Evolutionary conservation across 495 filamentous ascomycete species (phyloP), one percentile per base, ranked within the genome.

Genomic region (Lineolata rhizophorae): DNA sequence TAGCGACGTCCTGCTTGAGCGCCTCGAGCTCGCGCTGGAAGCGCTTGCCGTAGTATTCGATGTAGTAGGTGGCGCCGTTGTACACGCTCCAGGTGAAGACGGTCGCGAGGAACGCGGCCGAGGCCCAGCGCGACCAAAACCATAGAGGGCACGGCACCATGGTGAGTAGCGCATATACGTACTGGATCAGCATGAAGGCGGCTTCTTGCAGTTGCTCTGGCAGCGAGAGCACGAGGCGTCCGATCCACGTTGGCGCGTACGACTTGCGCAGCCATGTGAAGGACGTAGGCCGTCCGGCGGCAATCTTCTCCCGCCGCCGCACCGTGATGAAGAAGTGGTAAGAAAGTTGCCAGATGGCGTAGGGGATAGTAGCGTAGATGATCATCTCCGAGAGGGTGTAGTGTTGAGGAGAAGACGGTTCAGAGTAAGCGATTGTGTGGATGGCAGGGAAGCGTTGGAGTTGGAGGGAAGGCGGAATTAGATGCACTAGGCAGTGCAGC

Each of bases 311-410:
- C 5, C 77, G 71, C 5, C 83, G 74, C 15, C 87, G 72, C 25
- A 94, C 78, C 8, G 83, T 90, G 52, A 97, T 95, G 41, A 92
- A 63, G 50, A 84, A 68, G 53, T 95, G 85, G 52, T 95, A 97
- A 34, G 58, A 52, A 0, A 92, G 57, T 50, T 97, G 87, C 87
- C 87, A 97, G 44, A 91, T 36, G 18, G 72, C 65, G 47, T 97
- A 97, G 1, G 90, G 85, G 2, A 91, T 59, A 1, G 84, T 85
- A 14, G 84, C 81, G 85, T 83, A 97, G 36, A 79, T 43, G 32
- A 94, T 71, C 90, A 95, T 95, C 22, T 72, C 69, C 5, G 64
- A 30, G 17, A 93, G 67, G 4, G 67, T 68, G 47, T 93, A 95
- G 40, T 85, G 78, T 24, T 72, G 63, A 8, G 70, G 67, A 4